A percentile compares a stretch with the other conserved stretches of the same genome.
Evolutionary conservation across 495 filamentous ascomycete species (phyloP).

Genomic region (Penicillium herquei): DNA sequence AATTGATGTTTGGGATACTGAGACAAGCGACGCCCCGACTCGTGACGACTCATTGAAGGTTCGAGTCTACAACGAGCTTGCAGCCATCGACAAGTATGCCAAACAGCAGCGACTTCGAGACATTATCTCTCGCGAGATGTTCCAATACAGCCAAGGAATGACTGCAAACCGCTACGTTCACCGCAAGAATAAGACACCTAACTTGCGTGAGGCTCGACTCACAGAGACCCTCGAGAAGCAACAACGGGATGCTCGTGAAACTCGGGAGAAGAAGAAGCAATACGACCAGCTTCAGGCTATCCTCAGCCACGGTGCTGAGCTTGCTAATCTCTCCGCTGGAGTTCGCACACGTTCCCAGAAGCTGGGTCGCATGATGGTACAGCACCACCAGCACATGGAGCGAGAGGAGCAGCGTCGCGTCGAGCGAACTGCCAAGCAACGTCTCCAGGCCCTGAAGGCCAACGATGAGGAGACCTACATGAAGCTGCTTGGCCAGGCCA

Average conservation of each 20-base stretch:
- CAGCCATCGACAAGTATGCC: slow-evolving; percentile 73
- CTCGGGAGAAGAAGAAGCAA: slow-evolving; percentile 94
- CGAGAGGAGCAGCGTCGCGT: slow-evolving; percentile 98
- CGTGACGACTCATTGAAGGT: slow-evolving; percentile 82
- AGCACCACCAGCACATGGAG: slow-evolving; percentile 92
- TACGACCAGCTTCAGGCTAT: slow-evolving; percentile 79
- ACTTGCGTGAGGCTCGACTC: slow-evolving; percentile 89
- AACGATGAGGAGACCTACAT: slow-evolving; percentile 99
- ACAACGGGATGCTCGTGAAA: slow-evolving; percentile 91
- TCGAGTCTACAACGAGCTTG: slow-evolving; percentile 89
- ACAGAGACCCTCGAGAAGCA: slow-evolving; percentile 99
- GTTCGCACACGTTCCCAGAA: slow-evolving; percentile 75
- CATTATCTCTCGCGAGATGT: slow-evolving; percentile 79
- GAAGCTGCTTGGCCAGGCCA: slow-evolving; percentile 94
- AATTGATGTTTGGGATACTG: slow-evolving; percentile 77
- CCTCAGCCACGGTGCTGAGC: slow-evolving; percentile 65
- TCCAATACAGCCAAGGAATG: slow-evolving; percentile 94
- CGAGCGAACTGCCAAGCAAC: slow-evolving; percentile 95
- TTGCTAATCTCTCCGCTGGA: slow-evolving; percentile 48
- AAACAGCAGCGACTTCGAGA: slow-evolving; percentile 86
- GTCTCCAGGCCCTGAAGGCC: slow-evolving; percentile 96
- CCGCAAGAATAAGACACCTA: slow-evolving; percentile 94
- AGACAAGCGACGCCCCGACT: slow-evolving; percentile 64
- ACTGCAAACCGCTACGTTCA: slow-evolving; percentile 87
- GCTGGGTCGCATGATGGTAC: slow-evolving; percentile 79